These are phyloP conservation scores for Lumnitzera littorea DNA, from an alignment of 345 rosid species.

Conservation along the genomic window DNA sequence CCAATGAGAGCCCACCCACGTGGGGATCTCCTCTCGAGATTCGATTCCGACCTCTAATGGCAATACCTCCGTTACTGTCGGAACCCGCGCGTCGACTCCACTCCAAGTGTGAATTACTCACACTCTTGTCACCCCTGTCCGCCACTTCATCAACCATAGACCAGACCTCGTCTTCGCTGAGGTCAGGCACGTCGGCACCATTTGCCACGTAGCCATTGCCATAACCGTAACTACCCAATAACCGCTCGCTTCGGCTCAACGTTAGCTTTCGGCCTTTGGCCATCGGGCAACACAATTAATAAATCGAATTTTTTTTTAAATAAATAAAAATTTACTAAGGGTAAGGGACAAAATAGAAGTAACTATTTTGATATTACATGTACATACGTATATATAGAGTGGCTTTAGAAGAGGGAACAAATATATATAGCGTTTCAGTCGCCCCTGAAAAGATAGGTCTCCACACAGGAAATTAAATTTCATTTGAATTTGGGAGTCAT, in stretches of 20 bases:
- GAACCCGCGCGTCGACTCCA: slow-evolving; percentile 35
- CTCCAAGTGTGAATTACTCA: slow-evolving; percentile 11
- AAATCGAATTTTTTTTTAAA: neutral
- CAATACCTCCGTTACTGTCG: slow-evolving; percentile 15
- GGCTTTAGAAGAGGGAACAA: slow-evolving; percentile 3
- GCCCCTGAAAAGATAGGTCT: neutral
- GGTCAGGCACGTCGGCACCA: slow-evolving; percentile 33
- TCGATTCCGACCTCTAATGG: slow-evolving; percentile 9
- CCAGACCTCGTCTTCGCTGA: slow-evolving; percentile 85
- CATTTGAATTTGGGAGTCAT: slow-evolving; percentile 51
- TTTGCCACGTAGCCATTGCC: slow-evolving; percentile 15
- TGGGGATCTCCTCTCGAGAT: slow-evolving; percentile 15
- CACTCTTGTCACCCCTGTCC: slow-evolving; percentile 8
- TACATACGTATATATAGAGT: slow-evolving; percentile 8
- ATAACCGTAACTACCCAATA: slow-evolving; percentile 34
- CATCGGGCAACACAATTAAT: slow-evolving; percentile 16
- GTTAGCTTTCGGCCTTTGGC: slow-evolving; percentile 71
- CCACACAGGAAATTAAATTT: slow-evolving; percentile 19
- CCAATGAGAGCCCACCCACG: slow-evolving; percentile 63
- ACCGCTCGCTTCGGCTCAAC: slow-evolving; percentile 68
- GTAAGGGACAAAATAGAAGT: too few relatives aligned
- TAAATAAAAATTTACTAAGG: too few relatives aligned
- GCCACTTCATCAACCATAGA: slow-evolving; percentile 40
- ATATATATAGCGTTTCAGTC: slow-evolving; percentile 24
- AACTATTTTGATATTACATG: too few relatives aligned